Evolutionary conservation across 2,329 filamentous ascomycete genomes (phyloP).

Genomic region (Xylariaceae sp.): DNA sequence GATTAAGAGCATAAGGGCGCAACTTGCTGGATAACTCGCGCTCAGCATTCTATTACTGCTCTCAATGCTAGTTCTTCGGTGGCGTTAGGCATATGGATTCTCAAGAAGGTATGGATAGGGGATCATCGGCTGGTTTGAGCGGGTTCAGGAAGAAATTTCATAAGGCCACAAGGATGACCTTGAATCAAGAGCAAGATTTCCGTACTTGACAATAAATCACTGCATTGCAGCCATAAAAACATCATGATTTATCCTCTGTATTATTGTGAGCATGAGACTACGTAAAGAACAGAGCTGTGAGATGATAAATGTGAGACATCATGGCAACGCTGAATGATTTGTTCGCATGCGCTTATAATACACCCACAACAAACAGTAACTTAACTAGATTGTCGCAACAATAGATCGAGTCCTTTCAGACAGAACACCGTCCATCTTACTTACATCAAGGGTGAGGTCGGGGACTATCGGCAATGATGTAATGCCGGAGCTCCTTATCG

Average conservation of each 20-base stretch:
- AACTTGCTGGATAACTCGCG: background rate
- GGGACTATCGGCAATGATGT: background rate
- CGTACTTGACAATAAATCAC: background rate
- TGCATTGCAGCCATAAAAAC: background rate
- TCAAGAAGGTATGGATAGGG: background rate
- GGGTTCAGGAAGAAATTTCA: background rate
- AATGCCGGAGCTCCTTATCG: background rate
- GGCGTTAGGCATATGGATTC: conserved; percentile 8
- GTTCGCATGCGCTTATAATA: no score
- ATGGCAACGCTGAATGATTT: no score
- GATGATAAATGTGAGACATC: no score
- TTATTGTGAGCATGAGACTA: no score
- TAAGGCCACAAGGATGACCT: background rate
- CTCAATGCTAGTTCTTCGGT: background rate
- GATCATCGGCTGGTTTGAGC: background rate
- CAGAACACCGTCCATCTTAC: no score
- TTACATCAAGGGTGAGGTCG: no score
- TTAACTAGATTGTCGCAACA: no score
- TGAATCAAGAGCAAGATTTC: background rate
- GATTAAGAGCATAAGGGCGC: background rate
- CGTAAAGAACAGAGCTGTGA: no score
- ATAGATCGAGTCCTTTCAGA: no score
- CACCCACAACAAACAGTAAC: no score
- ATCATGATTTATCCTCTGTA: no score
- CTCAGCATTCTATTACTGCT: conserved; percentile 2